phyloP scores from a whole-genome alignment of 1,284 basidiomycete genomes.

The Pisolithus thermaeus region DNA sequence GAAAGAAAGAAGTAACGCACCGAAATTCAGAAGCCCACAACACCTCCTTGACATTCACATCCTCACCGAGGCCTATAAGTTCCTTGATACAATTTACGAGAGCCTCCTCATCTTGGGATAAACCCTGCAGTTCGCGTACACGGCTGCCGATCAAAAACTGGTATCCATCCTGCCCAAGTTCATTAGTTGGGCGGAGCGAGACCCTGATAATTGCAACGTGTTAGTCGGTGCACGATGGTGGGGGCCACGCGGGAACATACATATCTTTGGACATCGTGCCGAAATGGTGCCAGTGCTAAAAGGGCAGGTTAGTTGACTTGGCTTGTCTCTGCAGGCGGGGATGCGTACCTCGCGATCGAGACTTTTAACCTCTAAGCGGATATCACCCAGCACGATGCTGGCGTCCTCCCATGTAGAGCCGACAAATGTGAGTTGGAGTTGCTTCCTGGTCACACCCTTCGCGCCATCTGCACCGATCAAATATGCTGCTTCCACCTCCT shows the following conservation, averaged over 20 bases:
- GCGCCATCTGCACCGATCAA: slow-evolving; percentile 38
- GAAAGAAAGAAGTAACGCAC: slow-evolving; percentile 10
- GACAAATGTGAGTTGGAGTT: slow-evolving; percentile 38
- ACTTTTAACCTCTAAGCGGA: slow-evolving; percentile 17
- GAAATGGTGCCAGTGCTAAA: slow-evolving; percentile 30
- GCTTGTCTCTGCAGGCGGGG: background rate
- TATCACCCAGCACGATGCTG: slow-evolving; percentile 36
- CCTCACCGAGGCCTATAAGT: slow-evolving; percentile 3
- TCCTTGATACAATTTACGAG: slow-evolving; percentile 14
- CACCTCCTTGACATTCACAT: slow-evolving; percentile 14
- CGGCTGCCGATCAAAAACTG: slow-evolving; percentile 27
- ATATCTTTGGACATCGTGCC: slow-evolving; percentile 8
- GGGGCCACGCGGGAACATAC: slow-evolving; percentile 4
- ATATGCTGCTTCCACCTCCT: slow-evolving; percentile 21
- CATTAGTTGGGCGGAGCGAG: slow-evolving; percentile 14
- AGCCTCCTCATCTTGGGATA: slow-evolving; percentile 17
- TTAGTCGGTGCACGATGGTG: background rate
- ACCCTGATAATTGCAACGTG: background rate
- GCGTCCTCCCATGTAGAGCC: slow-evolving; percentile 37
- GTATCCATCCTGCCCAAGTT: slow-evolving; percentile 26
- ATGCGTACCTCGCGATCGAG: slow-evolving; percentile 24
- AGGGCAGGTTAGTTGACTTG: background rate
- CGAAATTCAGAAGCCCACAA: slow-evolving; percentile 18
- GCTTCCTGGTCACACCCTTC: slow-evolving; percentile 34
- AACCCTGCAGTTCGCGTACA: slow-evolving; percentile 21